Percentiles rank a stretch among this genome's conserved stretches.
These are phyloP conservation scores for Boletus vinaceobasis DNA, from an alignment of 768 basidiomycete species.

Conservation along the genomic window DNA sequence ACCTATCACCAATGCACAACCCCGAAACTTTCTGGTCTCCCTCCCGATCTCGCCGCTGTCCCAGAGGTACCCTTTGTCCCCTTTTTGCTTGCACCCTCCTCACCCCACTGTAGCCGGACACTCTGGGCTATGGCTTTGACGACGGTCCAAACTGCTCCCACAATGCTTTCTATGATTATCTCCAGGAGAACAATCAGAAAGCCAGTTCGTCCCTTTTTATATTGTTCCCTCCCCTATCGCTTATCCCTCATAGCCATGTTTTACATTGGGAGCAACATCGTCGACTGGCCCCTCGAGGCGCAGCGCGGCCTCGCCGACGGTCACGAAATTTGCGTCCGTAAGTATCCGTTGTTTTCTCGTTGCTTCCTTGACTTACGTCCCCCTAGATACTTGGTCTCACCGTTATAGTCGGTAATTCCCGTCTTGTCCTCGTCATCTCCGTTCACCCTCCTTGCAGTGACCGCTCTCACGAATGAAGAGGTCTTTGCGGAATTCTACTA, in stretches of 20 bases:
- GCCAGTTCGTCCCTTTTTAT: conserved; percentile 34
- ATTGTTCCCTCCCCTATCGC: not conserved
- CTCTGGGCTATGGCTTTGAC: conserved; percentile 60
- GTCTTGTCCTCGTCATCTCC: not conserved
- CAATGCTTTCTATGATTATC: conserved; percentile 58
- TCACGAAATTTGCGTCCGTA: conserved; percentile 60
- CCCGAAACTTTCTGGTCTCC: conserved; percentile 45
- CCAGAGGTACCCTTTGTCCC: conserved; percentile 41
- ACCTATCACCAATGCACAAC: conserved; percentile 38
- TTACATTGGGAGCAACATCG: conserved; percentile 57
- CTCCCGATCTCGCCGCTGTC: conserved; percentile 41
- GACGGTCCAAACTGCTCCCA: conserved; percentile 67
- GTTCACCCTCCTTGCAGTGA: conserved; percentile 38
- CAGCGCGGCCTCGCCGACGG: conserved; percentile 52
- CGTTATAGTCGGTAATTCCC: conserved; percentile 42
- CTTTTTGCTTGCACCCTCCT: not conserved
- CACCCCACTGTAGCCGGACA: conserved; percentile 36
- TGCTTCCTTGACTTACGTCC: not conserved
- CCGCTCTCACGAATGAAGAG: conserved; percentile 54
- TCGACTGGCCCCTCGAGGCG: conserved; percentile 55
- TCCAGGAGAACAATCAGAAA: conserved; percentile 51
- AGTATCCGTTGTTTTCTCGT: conserved; percentile 27
- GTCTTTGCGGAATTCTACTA: conserved; percentile 81
- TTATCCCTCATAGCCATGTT: conserved; percentile 46
- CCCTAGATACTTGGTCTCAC: conserved; percentile 32